Conservation (phyloP, 345 rosid species). For the Eucalyptus polybractea region DNA sequence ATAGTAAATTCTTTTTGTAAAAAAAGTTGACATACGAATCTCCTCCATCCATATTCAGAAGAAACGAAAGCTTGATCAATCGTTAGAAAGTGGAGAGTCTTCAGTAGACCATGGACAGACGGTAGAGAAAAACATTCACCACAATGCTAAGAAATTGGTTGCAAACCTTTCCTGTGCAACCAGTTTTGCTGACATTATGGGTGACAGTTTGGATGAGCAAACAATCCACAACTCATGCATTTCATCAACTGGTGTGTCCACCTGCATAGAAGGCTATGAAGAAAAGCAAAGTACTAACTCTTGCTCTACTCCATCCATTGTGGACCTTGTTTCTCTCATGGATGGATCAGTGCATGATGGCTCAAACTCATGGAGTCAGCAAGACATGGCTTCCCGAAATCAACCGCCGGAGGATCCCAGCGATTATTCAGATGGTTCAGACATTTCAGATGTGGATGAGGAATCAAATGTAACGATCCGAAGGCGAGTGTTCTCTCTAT, state of each 20-base stretch:
- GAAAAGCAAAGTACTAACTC: background rate
- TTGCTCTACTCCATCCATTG: background rate
- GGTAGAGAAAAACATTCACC: background rate
- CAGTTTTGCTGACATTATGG: background rate
- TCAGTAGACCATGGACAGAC: background rate
- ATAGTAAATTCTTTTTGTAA: background rate
- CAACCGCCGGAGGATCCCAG: background rate
- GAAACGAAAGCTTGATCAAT: slow-evolving; percentile 16
- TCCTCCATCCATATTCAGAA: slow-evolving; percentile 13
- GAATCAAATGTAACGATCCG: background rate
- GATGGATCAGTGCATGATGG: background rate
- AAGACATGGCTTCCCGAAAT: background rate
- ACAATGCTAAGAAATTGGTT: slow-evolving; percentile 1
- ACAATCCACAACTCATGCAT: background rate
- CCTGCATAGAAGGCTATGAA: background rate
- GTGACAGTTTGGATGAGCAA: background rate
- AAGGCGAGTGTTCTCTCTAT: background rate
- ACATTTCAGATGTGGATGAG: background rate
- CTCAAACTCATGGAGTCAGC: background rate
- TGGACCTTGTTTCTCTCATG: background rate
- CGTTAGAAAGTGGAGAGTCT: background rate
- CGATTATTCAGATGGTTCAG: background rate
- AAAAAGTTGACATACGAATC: background rate
- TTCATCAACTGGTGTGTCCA: background rate
- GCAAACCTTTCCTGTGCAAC: background rate